A percentile compares a stretch with the other conserved stretches of the same genome.
Evolutionary conservation across 2,329 filamentous ascomycete genomes (phyloP).

Genomic region (Pseudogymnoascus sp.): DNA sequence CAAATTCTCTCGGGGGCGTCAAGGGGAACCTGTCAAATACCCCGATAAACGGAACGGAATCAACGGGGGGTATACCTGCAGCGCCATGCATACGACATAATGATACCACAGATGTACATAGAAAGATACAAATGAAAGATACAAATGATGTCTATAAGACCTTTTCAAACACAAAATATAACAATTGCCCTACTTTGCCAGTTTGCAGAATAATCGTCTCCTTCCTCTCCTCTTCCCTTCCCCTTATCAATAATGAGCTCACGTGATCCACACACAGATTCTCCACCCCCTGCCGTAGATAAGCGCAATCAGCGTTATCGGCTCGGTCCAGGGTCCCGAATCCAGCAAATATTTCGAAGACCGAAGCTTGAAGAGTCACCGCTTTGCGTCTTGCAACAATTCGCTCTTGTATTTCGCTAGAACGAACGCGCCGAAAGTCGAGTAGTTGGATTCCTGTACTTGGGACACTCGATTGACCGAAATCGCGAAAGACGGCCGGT

Average conservation of each 20-base stretch:
- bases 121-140: too few relatives aligned
- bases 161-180: not conserved
- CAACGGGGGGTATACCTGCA: not conserved
- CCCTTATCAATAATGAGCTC: too few relatives aligned
- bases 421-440: not conserved
- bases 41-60: not conserved
- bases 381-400: not conserved
- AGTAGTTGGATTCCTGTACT: not conserved
- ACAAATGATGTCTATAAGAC: not conserved
- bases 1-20: not conserved
- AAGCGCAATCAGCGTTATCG: constrained; percentile 5
- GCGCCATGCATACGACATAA: not conserved
- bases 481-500: not conserved
- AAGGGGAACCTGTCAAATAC: not conserved
- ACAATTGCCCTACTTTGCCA: not conserved
- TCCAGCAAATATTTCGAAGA: not conserved
- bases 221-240: too few relatives aligned
- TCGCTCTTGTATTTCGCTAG: not conserved
- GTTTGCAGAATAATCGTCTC: not conserved
- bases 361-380: not conserved
- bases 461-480: not conserved
- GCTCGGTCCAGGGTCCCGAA: not conserved
- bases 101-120: constrained; percentile 2
- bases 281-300: not conserved
- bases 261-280: not conserved